Conservation (phyloP, 345 rosid species). For the Jatropha curcas region DNA sequence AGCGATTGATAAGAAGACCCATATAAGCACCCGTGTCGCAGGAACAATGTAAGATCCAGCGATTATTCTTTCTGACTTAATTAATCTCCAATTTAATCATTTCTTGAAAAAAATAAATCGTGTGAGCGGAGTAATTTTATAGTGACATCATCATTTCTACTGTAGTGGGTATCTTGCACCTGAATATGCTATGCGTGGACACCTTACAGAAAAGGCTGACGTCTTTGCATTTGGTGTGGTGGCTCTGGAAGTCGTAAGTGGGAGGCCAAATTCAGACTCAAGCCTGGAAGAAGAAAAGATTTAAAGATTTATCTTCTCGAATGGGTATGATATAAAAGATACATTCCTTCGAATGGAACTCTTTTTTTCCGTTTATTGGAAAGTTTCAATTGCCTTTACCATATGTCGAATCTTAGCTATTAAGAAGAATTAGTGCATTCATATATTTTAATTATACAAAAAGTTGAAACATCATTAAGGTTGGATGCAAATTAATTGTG, state of each 20-base stretch:
- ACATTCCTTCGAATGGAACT: too few species aligned
- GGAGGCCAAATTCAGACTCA: constrained; percentile 60
- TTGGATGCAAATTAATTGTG: neutral
- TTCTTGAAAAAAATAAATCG: too few species aligned
- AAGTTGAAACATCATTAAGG: neutral
- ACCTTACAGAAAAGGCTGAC: constrained; percentile 71
- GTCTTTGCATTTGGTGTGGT: constrained; percentile 70
- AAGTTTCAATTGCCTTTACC: too few species aligned
- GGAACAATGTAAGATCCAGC: constrained; percentile 50
- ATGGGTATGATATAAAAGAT: too few species aligned
- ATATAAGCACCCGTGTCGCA: constrained; percentile 61
- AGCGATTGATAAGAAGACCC: constrained; percentile 56
- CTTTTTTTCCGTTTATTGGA: too few species aligned
- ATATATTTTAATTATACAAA: too few species aligned
- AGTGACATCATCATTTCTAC: neutral
- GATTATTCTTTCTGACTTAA: neutral
- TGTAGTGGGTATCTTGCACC: constrained; percentile 68
- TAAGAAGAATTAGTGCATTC: too few species aligned
- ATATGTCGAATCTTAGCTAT: too few species aligned
- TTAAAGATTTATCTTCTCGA: constrained; percentile 11
- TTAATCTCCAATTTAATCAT: neutral
- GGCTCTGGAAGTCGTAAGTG: constrained; percentile 59
- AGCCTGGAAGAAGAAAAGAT: constrained; percentile 45
- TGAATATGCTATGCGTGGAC: constrained; percentile 74
- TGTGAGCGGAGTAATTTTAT: neutral